Percentiles rank a stretch among this genome's conserved stretches.
Conservation (phyloP, 306 rosid genomes). For the Morella rubra region DNA sequence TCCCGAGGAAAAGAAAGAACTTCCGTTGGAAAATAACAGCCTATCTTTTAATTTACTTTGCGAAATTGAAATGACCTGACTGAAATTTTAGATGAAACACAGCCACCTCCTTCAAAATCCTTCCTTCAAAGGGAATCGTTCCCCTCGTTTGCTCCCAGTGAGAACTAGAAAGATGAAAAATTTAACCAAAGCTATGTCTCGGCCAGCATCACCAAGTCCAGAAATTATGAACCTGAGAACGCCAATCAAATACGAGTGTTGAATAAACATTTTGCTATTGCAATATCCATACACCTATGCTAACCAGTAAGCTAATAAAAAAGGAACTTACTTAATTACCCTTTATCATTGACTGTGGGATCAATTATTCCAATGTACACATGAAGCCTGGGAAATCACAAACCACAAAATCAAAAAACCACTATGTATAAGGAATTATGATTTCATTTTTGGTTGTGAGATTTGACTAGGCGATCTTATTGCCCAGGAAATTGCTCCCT, state of each 20-base stretch:
- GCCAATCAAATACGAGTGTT: background rate
- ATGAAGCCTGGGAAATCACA: constrained; percentile 52
- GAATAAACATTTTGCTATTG: too few relatives aligned
- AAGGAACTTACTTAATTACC: constrained; percentile 53
- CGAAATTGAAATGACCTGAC: too few relatives aligned
- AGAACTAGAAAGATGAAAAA: too few relatives aligned
- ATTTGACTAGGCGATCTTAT: constrained; percentile 8
- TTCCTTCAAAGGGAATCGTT: too few relatives aligned
- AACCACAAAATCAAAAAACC: constrained; percentile 13
- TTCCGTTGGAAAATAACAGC: too few relatives aligned
- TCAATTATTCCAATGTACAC: constrained; percentile 90
- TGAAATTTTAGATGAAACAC: too few relatives aligned
- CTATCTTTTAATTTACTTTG: too few relatives aligned
- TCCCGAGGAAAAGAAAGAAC: too few relatives aligned
- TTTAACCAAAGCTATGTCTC: constrained; percentile 78
- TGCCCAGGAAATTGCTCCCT: constrained; percentile 96
- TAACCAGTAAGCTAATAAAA: background rate
- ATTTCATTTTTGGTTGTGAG: constrained; percentile 15
- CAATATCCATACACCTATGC: constrained; percentile 8
- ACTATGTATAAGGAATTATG: constrained; percentile 15
- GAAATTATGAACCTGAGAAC: constrained; percentile 82
- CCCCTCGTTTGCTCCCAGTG: too few relatives aligned
- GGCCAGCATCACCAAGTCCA: constrained; percentile 98
- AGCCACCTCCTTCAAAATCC: too few relatives aligned
- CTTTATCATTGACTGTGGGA: constrained; percentile 77